Base-by-base conservation (phyloP, 2,329 filamentous ascomycete genomes). In the Rhynchosporium graminicola region DNA sequence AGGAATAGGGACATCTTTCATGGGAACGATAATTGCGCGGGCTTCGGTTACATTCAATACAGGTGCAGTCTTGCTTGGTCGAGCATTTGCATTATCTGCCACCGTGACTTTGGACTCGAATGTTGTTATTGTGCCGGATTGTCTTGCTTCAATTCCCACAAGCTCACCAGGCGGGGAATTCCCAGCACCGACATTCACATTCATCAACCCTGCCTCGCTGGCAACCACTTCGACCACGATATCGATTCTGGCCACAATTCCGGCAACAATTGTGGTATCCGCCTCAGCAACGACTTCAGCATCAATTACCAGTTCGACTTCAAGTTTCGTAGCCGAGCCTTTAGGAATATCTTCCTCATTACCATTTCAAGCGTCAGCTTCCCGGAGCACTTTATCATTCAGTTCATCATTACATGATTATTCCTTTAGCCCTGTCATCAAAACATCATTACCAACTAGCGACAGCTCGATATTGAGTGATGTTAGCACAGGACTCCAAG, bases 11-110 rank as follows among this genome's bases (percentile, higher is more conserved):
- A 56, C 38, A 40, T 56, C 31, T 42, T 63, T 65, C 40, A 29
- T 36, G 13, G 63, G 63, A 26, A 65, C 52, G 7, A 63, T 65
- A 38, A 31, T 63, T 46, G 60, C 63, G 6, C 31, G 13, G 9
- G 42, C 26, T 28, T 60, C 63, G 2, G 57, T 65, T 8, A 65
- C 46, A 31, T 55, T 58, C 5, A 31, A 9, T 31, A 55, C 57
- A 5, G 54, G 57, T 3, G 52, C 54, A 15, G 15, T 20, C 2
- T 12, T 47, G 4, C 13, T 45, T 48, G 60, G 63, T 36, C 45
- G 60, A 36, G 51, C 62, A 13, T 58, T 60, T 40, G 63, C 57
- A 7, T 42, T 63, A 0, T 42, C 33, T 13, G 63, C 45, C 31
- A 54, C 46, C 3, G 40, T 65, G 7, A 65, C 52, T n/a, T 40